Base-by-base conservation (phyloP, 768 basidiomycete species). In the Hebeloma cylindrosporum region DNA sequence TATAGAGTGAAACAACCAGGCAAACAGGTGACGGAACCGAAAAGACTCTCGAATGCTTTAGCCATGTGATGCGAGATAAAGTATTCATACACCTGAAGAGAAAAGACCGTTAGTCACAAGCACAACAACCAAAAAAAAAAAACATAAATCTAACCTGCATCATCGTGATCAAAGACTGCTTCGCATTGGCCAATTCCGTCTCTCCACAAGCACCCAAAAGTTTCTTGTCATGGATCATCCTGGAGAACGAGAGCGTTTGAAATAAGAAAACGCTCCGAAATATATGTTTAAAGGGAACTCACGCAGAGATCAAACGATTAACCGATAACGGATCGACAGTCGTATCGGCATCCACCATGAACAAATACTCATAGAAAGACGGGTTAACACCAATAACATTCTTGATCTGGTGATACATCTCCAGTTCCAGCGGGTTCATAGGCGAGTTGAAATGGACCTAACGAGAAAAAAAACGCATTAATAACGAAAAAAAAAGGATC, bases 311-410 rank as follows among this genome's bases (percentile, higher is more conserved):
- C 45, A 98, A 74, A 14, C 91, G 82, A 60, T 95, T 97, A 33
- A 94, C 71, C 2, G 93, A 91, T 52, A 85, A 70, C 17, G 90
- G 85, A 41, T 93, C 83, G 27, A 95, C 93, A 7, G 87, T 89
- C 1, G 96, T 99, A 76, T 96, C 93, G 51, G 93, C 93, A 66
- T 96, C 93, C 30, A 96, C 81, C 62, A 83, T 93, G 70, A 95
- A 88, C 49, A 93, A 54, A 58, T 94, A 97, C 67, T 98, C 96
- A 67, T 98, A 99, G 70, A 98, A 97, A 0, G 92, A 85, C 2
- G 95, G 96, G 67, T 99, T 96, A 59, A 99, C 93, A 66, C 96
- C 96, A 57, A 99, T 97, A 42, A 98, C 93, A 59, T 99, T 99
- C 79, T 97, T 93, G 77, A 98, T 93, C 67, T 99, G 96, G 63